These are phyloP conservation scores for Hibiscus trionum DNA, from an alignment of 345 rosid species.

Conservation along the genomic window DNA sequence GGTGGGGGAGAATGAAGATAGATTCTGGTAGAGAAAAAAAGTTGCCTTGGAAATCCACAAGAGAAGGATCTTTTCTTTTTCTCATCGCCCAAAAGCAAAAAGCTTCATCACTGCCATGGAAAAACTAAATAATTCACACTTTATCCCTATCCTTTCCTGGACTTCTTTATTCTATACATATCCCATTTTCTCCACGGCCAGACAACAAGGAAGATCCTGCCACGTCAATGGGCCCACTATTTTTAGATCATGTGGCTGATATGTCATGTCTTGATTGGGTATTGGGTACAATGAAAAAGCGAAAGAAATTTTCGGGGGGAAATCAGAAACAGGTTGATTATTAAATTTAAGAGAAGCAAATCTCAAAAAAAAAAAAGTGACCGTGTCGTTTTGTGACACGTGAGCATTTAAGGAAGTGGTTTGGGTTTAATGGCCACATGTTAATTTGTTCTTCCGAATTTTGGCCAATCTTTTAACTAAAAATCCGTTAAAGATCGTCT, in stretches of 20 bases:
- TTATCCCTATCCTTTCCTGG: neutral
- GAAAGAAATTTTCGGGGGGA: neutral
- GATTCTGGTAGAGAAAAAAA: slow-evolving; percentile 25
- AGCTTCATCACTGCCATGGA: slow-evolving; percentile 2
- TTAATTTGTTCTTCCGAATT: slow-evolving; percentile 11
- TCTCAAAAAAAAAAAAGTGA: neutral
- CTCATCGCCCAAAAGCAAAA: neutral
- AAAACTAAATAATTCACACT: neutral
- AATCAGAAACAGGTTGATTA: neutral
- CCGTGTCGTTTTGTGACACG: slow-evolving; percentile 12
- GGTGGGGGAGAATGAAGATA: neutral
- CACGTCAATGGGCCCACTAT: neutral
- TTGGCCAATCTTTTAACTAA: slow-evolving; percentile 20
- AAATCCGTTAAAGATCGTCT: slow-evolving; percentile 14
- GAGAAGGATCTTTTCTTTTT: slow-evolving; percentile 8
- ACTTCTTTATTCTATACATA: neutral
- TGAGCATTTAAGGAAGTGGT: slow-evolving; percentile 10
- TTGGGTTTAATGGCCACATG: slow-evolving; percentile 15
- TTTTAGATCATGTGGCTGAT: neutral
- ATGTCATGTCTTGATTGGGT: neutral
- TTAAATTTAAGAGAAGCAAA: neutral
- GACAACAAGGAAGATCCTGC: slow-evolving; percentile 3
- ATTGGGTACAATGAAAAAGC: neutral
- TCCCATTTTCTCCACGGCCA: neutral
- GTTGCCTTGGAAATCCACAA: slow-evolving; percentile 19